These are phyloP conservation scores for Populus euphratica DNA, from an alignment of 345 rosid genomes.

Conservation along the genomic window DNA sequence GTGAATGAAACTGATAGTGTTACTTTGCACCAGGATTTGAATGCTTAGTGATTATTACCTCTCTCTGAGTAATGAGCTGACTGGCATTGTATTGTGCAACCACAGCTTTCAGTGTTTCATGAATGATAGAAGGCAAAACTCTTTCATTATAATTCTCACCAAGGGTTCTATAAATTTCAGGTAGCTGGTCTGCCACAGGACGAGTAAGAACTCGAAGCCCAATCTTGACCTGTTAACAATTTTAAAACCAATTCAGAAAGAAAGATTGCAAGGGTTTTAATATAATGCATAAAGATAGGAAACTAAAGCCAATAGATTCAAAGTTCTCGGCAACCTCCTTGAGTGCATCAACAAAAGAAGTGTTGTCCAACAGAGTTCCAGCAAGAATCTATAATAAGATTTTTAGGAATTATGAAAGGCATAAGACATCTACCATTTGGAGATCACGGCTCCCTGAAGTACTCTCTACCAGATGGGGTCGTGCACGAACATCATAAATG, in stretches of 20 bases:
- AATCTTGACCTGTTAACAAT: conserved; percentile 66
- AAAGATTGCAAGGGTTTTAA: neutral
- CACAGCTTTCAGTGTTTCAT: conserved; percentile 88
- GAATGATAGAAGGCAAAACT: conserved; percentile 86
- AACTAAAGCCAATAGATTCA: neutral
- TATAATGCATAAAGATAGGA: neutral
- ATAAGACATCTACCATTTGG: conserved; percentile 58
- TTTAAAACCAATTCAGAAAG: conserved; percentile 7
- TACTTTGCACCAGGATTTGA: neutral
- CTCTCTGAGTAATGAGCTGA: conserved; percentile 94
- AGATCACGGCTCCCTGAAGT: conserved; percentile 96
- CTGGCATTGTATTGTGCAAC: conserved; percentile 96
- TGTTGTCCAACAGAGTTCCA: neutral
- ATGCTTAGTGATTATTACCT: conserved; percentile 33
- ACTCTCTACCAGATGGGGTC: conserved; percentile 87
- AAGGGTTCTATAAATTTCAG: conserved; percentile 69
- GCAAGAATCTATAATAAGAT: neutral
- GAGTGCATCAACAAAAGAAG: neutral
- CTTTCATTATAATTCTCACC: conserved; percentile 85
- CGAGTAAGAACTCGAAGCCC: conserved; percentile 95
- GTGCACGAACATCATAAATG: conserved; percentile 91
- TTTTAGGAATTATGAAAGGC: neutral
- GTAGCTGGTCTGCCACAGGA: conserved; percentile 64
- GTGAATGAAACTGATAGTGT: neutral
- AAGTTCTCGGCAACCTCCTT: neutral